Percentiles rank a stretch among this genome's conserved stretches.
Evolutionary conservation across 805 yeast genomes (phyloP).

Genomic region (Barnettozyma californica): DNA sequence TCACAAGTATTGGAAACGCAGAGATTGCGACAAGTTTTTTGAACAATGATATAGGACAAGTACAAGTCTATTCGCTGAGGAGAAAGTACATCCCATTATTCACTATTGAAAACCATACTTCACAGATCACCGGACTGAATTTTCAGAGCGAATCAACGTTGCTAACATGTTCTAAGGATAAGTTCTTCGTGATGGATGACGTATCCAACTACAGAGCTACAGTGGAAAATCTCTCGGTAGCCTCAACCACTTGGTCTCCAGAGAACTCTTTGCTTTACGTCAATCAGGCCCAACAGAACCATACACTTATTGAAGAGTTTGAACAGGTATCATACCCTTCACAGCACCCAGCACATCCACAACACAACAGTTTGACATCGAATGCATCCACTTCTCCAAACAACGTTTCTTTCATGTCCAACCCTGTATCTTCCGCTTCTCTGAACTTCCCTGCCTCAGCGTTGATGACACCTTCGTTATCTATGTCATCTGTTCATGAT

Average conservation of each 20-base stretch:
- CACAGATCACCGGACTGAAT: slow-evolving; percentile 50
- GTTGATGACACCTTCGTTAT: slow-evolving; percentile 7
- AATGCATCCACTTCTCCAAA: slow-evolving; percentile 7
- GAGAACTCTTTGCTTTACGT: slow-evolving; percentile 45
- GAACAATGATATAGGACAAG: slow-evolving; percentile 54
- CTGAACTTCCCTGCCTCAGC: slow-evolving; percentile 8
- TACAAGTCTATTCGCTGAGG: slow-evolving; percentile 63
- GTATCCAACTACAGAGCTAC: slow-evolving; percentile 36
- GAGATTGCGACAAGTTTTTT: slow-evolving; percentile 71
- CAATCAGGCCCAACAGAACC: slow-evolving; percentile 35
- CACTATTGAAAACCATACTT: slow-evolving; percentile 43
- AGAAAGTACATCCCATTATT: slow-evolving; percentile 69
- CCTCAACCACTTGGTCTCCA: slow-evolving; percentile 56
- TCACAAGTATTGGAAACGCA: slow-evolving; percentile 43
- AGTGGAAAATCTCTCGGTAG: slow-evolving; percentile 46
- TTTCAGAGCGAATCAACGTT: slow-evolving; percentile 44
- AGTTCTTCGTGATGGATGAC: slow-evolving; percentile 42
- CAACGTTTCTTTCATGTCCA: slow-evolving; percentile 1
- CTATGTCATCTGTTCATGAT: slow-evolving; percentile 7
- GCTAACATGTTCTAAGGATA: slow-evolving; percentile 50
- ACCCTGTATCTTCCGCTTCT: slow-evolving; percentile 6
- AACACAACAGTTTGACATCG: slow-evolving; percentile 3
- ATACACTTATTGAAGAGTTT: slow-evolving; percentile 32
- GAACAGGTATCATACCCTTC: not conserved
- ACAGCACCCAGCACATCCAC: not conserved